Conservation (phyloP, 1,284 basidiomycete genomes). For the Cutaneotrichosporon cavernicola region DNA sequence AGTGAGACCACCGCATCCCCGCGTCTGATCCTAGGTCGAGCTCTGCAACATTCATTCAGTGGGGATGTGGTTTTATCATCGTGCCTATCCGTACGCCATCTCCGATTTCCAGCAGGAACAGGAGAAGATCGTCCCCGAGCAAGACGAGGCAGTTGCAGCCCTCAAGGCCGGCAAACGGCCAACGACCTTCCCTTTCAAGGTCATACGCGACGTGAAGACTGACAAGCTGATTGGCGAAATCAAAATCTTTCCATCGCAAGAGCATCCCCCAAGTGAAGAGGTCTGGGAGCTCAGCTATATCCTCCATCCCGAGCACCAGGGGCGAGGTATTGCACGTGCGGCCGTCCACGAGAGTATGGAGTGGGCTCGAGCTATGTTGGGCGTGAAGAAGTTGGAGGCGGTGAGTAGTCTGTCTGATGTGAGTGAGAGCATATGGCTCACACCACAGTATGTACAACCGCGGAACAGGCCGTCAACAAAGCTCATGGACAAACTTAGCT, state of each 20-base stretch:
- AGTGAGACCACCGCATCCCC: not conserved
- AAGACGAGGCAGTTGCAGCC: not conserved
- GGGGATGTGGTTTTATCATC: conserved; percentile 3
- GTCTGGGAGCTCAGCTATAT: conserved; percentile 9
- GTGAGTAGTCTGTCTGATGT: not conserved
- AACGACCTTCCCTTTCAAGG: not conserved
- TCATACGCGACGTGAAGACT: not conserved
- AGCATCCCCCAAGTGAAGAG: not conserved
- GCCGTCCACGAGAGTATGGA: not conserved
- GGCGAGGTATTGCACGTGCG: not conserved
- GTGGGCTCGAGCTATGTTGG: not conserved
- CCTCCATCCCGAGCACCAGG: conserved; percentile 4
- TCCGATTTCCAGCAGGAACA: not conserved
- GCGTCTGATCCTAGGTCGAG: not conserved
- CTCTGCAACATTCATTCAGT: conserved; percentile 8
- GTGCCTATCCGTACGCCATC: not conserved
- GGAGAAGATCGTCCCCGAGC: not conserved
- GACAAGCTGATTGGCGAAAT: conserved; percentile 1
- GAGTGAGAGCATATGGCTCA: no score
- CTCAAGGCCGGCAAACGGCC: not conserved
- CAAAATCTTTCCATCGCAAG: conserved; percentile 1
- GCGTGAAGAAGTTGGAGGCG: conserved; percentile 2
- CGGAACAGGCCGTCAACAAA: not conserved
- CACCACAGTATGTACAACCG: conserved; percentile 3
- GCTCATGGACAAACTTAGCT: not conserved